Conservation (phyloP, 2,329 filamentous ascomycete species). For the Calonectria multiphialidica region DNA sequence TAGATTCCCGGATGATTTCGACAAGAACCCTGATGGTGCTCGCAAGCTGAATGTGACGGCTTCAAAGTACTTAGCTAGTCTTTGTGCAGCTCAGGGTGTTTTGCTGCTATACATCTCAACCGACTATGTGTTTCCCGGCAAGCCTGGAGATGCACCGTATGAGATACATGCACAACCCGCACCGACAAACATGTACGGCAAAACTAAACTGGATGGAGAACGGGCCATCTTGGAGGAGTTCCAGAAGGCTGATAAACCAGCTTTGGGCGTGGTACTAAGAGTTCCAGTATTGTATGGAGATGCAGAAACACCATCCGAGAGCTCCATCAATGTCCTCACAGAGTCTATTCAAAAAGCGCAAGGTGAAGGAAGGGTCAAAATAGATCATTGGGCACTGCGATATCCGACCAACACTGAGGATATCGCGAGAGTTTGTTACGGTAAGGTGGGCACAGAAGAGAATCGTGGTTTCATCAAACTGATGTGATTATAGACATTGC, state of each 20-base stretch:
- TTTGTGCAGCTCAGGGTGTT: slow-evolving; percentile 71
- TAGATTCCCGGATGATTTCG: slow-evolving; percentile 87
- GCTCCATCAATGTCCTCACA: slow-evolving; percentile 85
- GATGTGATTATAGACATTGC: slow-evolving; percentile 69
- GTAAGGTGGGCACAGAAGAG: slow-evolving; percentile 53
- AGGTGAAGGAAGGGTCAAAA: slow-evolving; percentile 71
- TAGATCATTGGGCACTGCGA: slow-evolving; percentile 88
- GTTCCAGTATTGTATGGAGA: slow-evolving; percentile 88
- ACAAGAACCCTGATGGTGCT: slow-evolving; percentile 81
- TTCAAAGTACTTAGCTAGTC: slow-evolving; percentile 72
- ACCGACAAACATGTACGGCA: slow-evolving; percentile 82
- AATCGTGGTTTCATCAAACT: not conserved
- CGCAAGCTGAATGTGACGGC: slow-evolving; percentile 80
- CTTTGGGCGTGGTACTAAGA: slow-evolving; percentile 76
- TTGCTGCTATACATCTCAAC: slow-evolving; percentile 84
- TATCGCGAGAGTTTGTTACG: slow-evolving; percentile 82
- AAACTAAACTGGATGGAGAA: slow-evolving; percentile 72
- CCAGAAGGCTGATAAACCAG: slow-evolving; percentile 58
- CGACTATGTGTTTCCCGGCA: slow-evolving; percentile 83
- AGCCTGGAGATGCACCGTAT: slow-evolving; percentile 86
- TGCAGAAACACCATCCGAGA: slow-evolving; percentile 78
- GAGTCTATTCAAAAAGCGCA: slow-evolving; percentile 82
- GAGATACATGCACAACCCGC: slow-evolving; percentile 70
- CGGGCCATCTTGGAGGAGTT: slow-evolving; percentile 74
- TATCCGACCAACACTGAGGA: slow-evolving; percentile 94